Evolutionary conservation across 345 rosid species (phyloP).

Genomic region (Passiflora organensis): DNA sequence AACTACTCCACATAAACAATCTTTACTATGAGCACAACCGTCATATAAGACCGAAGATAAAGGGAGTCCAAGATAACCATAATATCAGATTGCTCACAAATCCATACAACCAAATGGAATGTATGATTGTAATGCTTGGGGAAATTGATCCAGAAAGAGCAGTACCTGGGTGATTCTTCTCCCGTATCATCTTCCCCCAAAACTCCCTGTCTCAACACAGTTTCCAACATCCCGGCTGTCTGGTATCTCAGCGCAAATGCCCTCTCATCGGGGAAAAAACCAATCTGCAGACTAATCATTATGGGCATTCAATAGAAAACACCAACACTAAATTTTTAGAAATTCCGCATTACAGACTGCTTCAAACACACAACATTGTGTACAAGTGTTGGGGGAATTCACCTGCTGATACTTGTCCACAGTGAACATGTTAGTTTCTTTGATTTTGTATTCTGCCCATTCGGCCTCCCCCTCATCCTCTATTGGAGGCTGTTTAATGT

Average conservation of each 20-base stretch:
- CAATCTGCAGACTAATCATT: constrained; percentile 84
- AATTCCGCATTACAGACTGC: constrained; percentile 1
- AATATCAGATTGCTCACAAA: no score
- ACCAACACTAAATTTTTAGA: constrained; percentile 5
- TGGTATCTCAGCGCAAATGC: constrained; percentile 83
- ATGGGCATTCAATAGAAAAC: constrained; percentile 40
- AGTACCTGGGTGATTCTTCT: constrained; percentile 85
- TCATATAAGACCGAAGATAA: no score
- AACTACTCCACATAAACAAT: no score
- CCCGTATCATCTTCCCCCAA: constrained; percentile 96
- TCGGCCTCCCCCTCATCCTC: constrained; percentile 58
- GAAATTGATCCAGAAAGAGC: background rate
- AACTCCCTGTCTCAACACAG: constrained; percentile 78
- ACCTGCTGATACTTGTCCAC: constrained; percentile 92
- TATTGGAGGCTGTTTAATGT: constrained; percentile 68
- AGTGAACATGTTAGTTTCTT: constrained; percentile 91
- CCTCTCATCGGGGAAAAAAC: constrained; percentile 69
- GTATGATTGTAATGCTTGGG: no score
- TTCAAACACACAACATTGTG: background rate
- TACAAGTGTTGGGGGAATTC: constrained; percentile 23
- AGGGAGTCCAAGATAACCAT: no score
- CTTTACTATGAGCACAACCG: no score
- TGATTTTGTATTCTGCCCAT: constrained; percentile 90
- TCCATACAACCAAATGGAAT: no score
- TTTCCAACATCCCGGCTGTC: constrained; percentile 88